A percentile compares a stretch with the other conserved stretches of the same genome.
Evolutionary conservation across 306 rosid species (phyloP).

Genomic region (Quercus cerris): DNA sequence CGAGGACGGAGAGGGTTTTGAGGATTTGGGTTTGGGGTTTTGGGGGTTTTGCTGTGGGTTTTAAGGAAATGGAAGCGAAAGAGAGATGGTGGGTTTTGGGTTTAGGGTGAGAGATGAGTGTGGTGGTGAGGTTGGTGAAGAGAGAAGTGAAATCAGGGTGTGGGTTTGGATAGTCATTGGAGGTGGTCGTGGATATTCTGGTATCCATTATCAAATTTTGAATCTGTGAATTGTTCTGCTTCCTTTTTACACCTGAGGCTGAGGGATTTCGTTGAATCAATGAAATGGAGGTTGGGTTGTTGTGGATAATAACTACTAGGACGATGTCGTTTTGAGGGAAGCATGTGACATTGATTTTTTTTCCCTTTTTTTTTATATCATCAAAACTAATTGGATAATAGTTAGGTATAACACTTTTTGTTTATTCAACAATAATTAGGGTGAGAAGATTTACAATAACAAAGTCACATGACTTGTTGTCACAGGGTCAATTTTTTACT

Average conservation of each 20-base stretch:
- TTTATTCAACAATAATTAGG: no score
- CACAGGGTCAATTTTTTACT: no score
- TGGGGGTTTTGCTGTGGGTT: slow-evolving; percentile 21
- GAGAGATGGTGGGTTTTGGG: slow-evolving; percentile 10
- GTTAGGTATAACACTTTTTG: no score
- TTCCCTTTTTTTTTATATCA: no score
- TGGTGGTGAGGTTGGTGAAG: slow-evolving; percentile 31
- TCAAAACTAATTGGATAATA: no score
- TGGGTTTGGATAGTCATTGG: slow-evolving; percentile 1
- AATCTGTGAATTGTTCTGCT: neutral
- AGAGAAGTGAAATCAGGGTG: slow-evolving; percentile 45
- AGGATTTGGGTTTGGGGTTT: slow-evolving; percentile 36
- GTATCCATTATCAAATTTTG: slow-evolving; percentile 49
- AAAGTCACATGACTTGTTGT: no score
- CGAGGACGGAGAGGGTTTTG: slow-evolving; percentile 62
- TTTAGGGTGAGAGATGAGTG: slow-evolving; percentile 4
- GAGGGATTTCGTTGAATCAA: no score
- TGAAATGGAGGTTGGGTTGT: neutral
- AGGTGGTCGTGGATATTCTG: slow-evolving; percentile 54
- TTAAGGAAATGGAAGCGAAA: slow-evolving; percentile 44
- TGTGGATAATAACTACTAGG: no score
- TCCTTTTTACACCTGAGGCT: neutral
- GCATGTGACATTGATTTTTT: no score
- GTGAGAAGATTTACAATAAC: no score
- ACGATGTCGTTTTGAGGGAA: no score